These are phyloP conservation scores for barley (Hordeum vulgare) DNA, from an alignment of 176 grass and related monocot species.

Conservation along the genomic window MorexV3_pseudomolecules_assembly NC_058518.1:503589837-503590336, in stretches of 20 bases:
- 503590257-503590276: background rate
- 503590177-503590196: constrained; percentile 23
- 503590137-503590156: constrained; percentile 32
- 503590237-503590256: constrained; percentile 23
- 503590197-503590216: background rate
- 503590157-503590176: background rate
- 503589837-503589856: background rate
- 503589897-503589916: background rate
- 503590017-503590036: constrained; percentile 3
- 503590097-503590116: constrained; percentile 16
- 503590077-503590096: constrained; percentile 22
- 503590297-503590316: no score
- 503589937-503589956: background rate
- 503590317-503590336: no score
- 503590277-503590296: no score
- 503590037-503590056: constrained; percentile 30
- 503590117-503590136: constrained; percentile 33
- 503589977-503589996: background rate
- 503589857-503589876: background rate
- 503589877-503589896: background rate
- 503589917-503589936: background rate
- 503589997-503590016: background rate
- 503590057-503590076: background rate
- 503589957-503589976: background rate
- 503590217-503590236: constrained; percentile 14